Conservation (phyloP, 257 asterid genomes). For the Primulina huaijiensis region DNA sequence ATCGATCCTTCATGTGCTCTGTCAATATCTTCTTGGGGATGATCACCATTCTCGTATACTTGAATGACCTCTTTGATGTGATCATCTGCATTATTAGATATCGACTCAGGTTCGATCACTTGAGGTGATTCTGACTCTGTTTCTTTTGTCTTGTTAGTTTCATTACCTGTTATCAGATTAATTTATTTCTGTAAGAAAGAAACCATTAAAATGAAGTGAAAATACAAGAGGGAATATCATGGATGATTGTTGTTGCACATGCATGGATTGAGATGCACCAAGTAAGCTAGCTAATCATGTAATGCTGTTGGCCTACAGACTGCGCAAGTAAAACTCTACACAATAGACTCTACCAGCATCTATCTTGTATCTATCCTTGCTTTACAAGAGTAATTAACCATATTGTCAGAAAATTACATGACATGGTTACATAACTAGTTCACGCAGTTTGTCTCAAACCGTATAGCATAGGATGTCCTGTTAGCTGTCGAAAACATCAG, state of each 20-base stretch:
- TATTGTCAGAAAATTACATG: too few relatives aligned
- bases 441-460: too few relatives aligned
- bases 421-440: too few relatives aligned
- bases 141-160: slow-evolving; percentile 31
- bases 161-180: slow-evolving; percentile 32
- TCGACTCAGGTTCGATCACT: slow-evolving; percentile 28
- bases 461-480: neutral
- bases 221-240: neutral
- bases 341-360: too few relatives aligned
- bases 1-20: slow-evolving; percentile 30
- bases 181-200: neutral
- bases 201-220: neutral
- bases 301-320: too few relatives aligned
- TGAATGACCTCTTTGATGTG: slow-evolving; percentile 44
- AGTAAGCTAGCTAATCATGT: too few relatives aligned
- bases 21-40: slow-evolving; percentile 17
- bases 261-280: neutral
- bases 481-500: neutral
- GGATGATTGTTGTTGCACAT: neutral
- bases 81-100: slow-evolving; percentile 29
- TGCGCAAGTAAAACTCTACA: too few relatives aligned
- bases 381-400: too few relatives aligned
- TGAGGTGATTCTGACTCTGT: slow-evolving; percentile 39
- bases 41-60: slow-evolving; percentile 19
- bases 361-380: too few relatives aligned